These are phyloP conservation scores for Secale cereale DNA, from an alignment of 176 grass and related monocot species.

Conservation along the genomic window DNA sequence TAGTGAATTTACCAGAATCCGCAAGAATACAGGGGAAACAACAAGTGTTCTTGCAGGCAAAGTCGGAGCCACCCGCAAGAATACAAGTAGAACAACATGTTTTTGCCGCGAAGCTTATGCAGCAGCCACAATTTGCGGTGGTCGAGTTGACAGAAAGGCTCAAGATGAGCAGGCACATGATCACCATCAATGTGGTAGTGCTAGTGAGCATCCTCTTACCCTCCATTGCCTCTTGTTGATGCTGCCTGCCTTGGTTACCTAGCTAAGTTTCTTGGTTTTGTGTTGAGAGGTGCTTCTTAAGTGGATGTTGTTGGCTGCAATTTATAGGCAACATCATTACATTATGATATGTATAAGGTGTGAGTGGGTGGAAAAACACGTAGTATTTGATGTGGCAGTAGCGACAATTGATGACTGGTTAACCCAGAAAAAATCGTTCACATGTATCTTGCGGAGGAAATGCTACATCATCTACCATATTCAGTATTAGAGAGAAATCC, in stretches of 20 bases:
- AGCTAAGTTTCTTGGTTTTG: not conserved
- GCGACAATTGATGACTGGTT: too few species aligned
- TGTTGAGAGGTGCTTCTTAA: not conserved
- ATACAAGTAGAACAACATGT: not conserved
- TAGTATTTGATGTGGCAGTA: too few species aligned
- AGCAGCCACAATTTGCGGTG: not conserved
- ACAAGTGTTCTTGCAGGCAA: constrained; percentile 5
- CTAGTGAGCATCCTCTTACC: not conserved
- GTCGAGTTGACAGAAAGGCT: not conserved
- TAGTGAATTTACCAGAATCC: not conserved
- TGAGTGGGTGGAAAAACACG: too few species aligned
- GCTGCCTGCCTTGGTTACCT: not conserved
- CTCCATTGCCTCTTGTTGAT: not conserved
- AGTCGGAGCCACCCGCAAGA: not conserved
- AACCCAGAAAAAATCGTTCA: too few species aligned
- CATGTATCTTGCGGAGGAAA: too few species aligned
- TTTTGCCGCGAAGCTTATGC: not conserved
- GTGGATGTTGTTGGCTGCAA: not conserved
- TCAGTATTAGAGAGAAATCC: not conserved
- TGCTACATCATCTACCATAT: not conserved
- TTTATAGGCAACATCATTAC: not conserved
- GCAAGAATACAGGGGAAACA: not conserved
- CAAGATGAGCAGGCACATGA: not conserved
- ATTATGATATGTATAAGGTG: not conserved
- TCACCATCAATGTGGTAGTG: not conserved